Evolutionary conservation across 2,329 filamentous ascomycete species (phyloP).

Genomic region (Boeremia exigua): DNA sequence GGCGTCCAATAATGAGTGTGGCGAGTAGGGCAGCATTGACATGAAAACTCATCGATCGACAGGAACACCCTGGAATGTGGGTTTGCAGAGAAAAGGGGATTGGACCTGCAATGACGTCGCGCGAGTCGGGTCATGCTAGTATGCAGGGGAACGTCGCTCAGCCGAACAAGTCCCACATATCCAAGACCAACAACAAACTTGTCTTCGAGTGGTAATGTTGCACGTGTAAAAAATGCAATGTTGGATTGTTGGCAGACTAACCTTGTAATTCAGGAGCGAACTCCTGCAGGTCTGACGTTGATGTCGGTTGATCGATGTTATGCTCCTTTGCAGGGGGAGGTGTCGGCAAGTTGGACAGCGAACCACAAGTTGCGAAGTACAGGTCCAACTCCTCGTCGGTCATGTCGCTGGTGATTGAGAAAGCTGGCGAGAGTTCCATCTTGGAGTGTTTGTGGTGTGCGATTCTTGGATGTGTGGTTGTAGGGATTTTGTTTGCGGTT

Average conservation of each 20-base stretch:
- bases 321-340: conserved; percentile 46
- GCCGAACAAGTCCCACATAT: conserved; percentile 17
- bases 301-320: conserved; percentile 11
- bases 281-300: conserved; percentile 13
- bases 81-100: conserved; percentile 15
- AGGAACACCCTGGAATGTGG: conserved; percentile 23
- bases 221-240: conserved; percentile 21
- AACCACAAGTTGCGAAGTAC: conserved; percentile 49
- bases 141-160: conserved; percentile 28
- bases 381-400: conserved; percentile 48
- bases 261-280: conserved; percentile 36
- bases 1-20: conserved; percentile 18
- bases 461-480: not conserved
- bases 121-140: conserved; percentile 11
- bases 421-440: conserved; percentile 39
- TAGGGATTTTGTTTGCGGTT: not conserved
- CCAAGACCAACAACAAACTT: conserved; percentile 25
- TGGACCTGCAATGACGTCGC: conserved; percentile 19
- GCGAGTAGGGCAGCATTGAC: conserved; percentile 19
- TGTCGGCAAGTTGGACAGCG: conserved; percentile 49
- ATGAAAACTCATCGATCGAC: conserved; percentile 25
- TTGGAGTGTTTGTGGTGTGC: not conserved
- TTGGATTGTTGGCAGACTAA: conserved; percentile 27
- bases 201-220: conserved; percentile 20
- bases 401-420: conserved; percentile 39